Conservation (phyloP, 805 yeast genomes). For the Cyberlindnera sargentensis region DNA sequence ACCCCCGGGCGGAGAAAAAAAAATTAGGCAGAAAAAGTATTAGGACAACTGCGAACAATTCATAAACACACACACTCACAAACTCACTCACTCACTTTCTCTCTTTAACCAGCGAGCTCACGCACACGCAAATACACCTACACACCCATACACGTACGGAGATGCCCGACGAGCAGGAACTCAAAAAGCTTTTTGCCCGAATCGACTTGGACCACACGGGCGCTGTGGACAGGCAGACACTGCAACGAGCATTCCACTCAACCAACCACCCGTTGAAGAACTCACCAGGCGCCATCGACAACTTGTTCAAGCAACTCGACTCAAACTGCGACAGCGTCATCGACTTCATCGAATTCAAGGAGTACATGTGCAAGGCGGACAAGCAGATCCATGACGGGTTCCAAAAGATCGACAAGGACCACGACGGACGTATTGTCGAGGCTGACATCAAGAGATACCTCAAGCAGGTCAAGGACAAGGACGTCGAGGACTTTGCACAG, state of each 20-base stretch:
- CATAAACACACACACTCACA: neutral
- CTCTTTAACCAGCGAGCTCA: no score
- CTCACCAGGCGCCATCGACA: slow-evolving; percentile 49
- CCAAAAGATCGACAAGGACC: slow-evolving; percentile 56
- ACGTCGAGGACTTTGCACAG: slow-evolving; percentile 41
- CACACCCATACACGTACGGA: neutral
- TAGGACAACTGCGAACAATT: neutral
- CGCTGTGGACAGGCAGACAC: slow-evolving; percentile 28
- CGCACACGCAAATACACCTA: no score
- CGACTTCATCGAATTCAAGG: slow-evolving; percentile 60
- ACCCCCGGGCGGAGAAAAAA: neutral
- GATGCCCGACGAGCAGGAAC: slow-evolving; percentile 2
- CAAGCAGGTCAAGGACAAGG: slow-evolving; percentile 42
- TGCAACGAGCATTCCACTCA: slow-evolving; percentile 33
- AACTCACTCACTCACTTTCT: no score
- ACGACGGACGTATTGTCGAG: slow-evolving; percentile 63
- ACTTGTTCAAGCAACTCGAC: slow-evolving; percentile 54
- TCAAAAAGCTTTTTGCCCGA: slow-evolving; percentile 29
- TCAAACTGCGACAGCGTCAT: slow-evolving; percentile 47
- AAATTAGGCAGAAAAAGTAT: neutral
- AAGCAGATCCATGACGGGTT: slow-evolving; percentile 65
- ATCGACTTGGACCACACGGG: slow-evolving; percentile 37
- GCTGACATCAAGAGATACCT: slow-evolving; percentile 65
- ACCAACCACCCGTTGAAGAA: slow-evolving; percentile 58
- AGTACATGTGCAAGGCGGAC: slow-evolving; percentile 62